Evolutionary conservation across 2,329 filamentous ascomycete genomes (phyloP).

Genomic region (Colletotrichum sp.): DNA sequence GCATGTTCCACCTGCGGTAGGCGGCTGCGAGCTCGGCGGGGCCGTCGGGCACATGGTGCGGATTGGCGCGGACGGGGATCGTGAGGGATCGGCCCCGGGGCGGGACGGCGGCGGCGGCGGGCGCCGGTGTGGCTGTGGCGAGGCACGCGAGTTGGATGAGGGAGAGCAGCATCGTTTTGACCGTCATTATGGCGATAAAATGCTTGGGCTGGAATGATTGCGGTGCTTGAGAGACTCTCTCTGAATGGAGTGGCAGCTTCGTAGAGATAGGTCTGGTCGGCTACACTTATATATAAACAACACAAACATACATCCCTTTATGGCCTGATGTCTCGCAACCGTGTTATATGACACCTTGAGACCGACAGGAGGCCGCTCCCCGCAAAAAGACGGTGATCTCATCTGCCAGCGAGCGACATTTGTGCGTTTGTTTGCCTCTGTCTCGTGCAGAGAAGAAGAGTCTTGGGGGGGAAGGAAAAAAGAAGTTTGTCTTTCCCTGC

Average conservation of each 20-base stretch:
- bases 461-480: neutral
- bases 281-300: neutral
- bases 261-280: neutral
- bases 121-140: neutral
- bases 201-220: neutral
- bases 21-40: constrained; percentile 12
- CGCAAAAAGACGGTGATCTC: neutral
- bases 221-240: neutral
- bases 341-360: neutral
- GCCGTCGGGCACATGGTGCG: constrained; percentile 1
- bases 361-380: neutral
- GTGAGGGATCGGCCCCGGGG: neutral
- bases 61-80: constrained; percentile 6
- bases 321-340: neutral
- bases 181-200: neutral
- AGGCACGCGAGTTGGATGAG: neutral
- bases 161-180: neutral
- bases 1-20: constrained; percentile 10
- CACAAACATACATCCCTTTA: neutral
- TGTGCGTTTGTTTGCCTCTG: neutral
- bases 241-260: neutral
- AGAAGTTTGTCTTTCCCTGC: neutral
- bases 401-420: neutral
- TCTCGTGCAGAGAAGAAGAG: neutral
- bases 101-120: neutral